Evolutionary conservation across 371 early-diverging fungal genomes (phyloP), one percentile per base, ranked within the genome.

Genomic region (Mortierella sp.): DNA sequence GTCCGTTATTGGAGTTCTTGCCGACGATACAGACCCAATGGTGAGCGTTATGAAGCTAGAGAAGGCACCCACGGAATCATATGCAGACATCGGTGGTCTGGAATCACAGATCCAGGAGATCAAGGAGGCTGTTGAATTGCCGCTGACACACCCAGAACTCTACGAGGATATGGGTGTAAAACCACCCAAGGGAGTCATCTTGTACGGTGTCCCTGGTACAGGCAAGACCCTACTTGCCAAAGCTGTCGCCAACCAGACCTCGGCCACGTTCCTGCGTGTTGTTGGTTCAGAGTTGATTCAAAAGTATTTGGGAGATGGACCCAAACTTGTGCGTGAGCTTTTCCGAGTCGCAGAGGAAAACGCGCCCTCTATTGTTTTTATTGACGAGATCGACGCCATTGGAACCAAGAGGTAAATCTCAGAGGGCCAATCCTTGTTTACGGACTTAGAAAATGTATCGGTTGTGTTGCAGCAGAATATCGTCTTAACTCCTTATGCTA

Each of bases 201-300:
- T 99, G 29, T 99, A 99, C 82, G 99, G 99, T 75, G 93, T 94
- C 0, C 99, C 99, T 4, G 99, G 99, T 71, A 99, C 99, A 7
- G 99, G 93, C 48, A 99, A 99, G 83, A 99, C 99, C 0, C 85
- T 99, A 45, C 87, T 99, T 15, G 99, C 99, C 23, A 99, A 99
- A 84, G 99, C 99, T 19, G 99, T 99, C 1, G 99, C 99, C 37
- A 99, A 99, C 83, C 99, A 99, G 83, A 99, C 99, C 9, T 96
- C 97, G 15, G 99, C 99, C 18, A 99, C 99, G 0, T 99, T 99
- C 90, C 85, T 99, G 70, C 94, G 99, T 76, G 97, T 99, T 64
- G 99, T 99, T 44, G 99, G 99, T 25, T 99, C 99, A n/a, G 99
- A 99, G 81, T 86, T 99, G 71, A 99, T 99, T 84, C 99, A 99